Base-by-base conservation (phyloP, 2,329 filamentous ascomycete species). In the Aureobasidium sp. region DNA sequence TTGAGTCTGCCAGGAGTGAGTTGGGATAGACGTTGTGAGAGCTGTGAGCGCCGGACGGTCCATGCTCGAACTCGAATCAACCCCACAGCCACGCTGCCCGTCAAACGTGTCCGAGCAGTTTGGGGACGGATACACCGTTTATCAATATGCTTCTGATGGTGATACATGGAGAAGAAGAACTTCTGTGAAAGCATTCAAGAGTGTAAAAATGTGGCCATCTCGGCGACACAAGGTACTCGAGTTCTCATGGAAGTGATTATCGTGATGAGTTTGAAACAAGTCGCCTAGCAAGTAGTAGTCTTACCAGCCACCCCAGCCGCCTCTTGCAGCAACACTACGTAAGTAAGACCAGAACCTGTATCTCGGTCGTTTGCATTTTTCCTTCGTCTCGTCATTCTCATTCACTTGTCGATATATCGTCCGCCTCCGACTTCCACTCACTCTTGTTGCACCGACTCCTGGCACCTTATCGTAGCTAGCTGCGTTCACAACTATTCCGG, bases 261-360 rank as follows among this genome's bases (percentile, higher is more conserved):
- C 50, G 53, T 45, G 41, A 44, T 45, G 53, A 7, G 8, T 36
- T 21, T 30, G 34, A 30, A 39, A 48, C 25, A 48, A 42, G 25
- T 58, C 21, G 54, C 29, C 21, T 39, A 25, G 41, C 14, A 32
- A 48, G 41, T 30, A 48, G 41, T 30, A 58, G 54, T 48, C 32
- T 45, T 45, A 57, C 53, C 53, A 48, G 54, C 54, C 54, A 58
- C 42, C 54, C 54, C 54, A 58, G 54, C 54, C 54, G 42, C 54
- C 54, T 58, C 54, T 48, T 58, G 54, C 54, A 58, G 54, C 54
- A 58, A 42, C 42, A 58, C 54, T 58, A 58, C 54, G 54, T 58
- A 58, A 58, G 54, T n/a, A 45, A 16, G 29, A 37, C 11, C 30
- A 58, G 54, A 58, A 58, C 54, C 54, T 58, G 54, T 58, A 58